Base-by-base conservation (phyloP, 495 filamentous ascomycete genomes). In the Neurospora tetrasperma region DNA sequence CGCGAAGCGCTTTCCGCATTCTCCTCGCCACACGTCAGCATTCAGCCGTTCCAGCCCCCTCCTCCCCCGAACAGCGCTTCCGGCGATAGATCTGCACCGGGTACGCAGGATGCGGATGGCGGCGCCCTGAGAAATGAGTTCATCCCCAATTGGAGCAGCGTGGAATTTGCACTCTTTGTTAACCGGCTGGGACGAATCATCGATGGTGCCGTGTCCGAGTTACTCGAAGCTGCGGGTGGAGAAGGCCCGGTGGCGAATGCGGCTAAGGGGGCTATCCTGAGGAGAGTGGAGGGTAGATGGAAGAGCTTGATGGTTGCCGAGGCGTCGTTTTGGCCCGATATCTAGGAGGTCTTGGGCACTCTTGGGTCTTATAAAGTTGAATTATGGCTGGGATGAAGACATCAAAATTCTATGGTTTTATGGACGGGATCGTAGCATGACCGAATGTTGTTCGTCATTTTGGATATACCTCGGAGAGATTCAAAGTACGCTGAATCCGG, bases 71-170 rank as follows among this genome's bases (percentile, higher is more conserved):
- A 66, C 54, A 66, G 54, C 54, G 54, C 54, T 35, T 35, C 27
- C 14, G 54, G 54, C 7, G 27, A 66, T 18, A 66, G 27, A 66
- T 38, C 54, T 5, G 54, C 27, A 18, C 54, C 27, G 16, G 70
- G 66, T 20, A 69, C 71, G 12, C 71, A 76, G 46, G 87, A 90
- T 79, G 83, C 80, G 7, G 89, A 92, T 76, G 89, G 89, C 1
- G 90, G 89, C 0, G 89, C 89, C 44, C 76, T 91, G 78, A 82
- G 89, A 70, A 82, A 83, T 71, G 84, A 86, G 79, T 90, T 91
- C 74, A 90, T 91, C 74, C 87, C 87, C 1, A 91, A 91, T 77
- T 91, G 89, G 89, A 88, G 87, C 71, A 88, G 85, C 73, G 71
- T 59, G 12, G 85, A 89, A 77, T 92, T 92, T 78, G 83, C 82